These are phyloP conservation scores for Pythium apleroticum DNA, from an alignment of 352 stramenopile species.

Conservation along the genomic window DNA sequence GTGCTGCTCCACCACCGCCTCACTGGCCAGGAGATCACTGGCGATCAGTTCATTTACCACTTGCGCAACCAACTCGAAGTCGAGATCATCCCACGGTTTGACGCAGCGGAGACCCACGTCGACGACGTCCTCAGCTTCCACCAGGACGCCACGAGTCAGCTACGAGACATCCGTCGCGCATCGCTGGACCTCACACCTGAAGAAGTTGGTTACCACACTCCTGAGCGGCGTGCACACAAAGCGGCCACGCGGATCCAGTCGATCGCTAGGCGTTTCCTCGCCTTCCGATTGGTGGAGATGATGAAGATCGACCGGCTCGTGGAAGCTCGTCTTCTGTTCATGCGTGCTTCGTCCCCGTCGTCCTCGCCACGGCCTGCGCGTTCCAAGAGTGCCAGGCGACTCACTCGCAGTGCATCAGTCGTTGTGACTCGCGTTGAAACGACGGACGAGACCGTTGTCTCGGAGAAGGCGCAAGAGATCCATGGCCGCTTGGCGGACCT, in stretches of 20 bases:
- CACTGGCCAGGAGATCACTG: conserved; percentile 31
- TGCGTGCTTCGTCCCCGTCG: conserved; percentile 7
- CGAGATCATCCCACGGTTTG: conserved; percentile 39
- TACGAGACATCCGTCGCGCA: conserved; percentile 36
- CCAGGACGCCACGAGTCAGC: conserved; percentile 26
- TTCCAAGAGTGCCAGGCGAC: background rate
- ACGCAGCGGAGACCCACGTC: conserved; percentile 33
- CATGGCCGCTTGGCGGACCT: conserved; percentile 19
- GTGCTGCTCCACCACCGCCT: conserved; percentile 35
- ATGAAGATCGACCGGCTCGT: conserved; percentile 57
- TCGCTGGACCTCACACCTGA: conserved; percentile 28
- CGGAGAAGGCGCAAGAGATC: conserved; percentile 12
- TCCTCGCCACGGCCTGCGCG: background rate
- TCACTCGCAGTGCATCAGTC: conserved; percentile 19
- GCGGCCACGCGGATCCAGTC: conserved; percentile 45
- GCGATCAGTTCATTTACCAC: conserved; percentile 27
- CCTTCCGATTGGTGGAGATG: conserved; percentile 35
- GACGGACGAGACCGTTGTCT: conserved; percentile 10
- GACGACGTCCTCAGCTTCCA: conserved; percentile 40
- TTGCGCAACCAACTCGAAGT: conserved; percentile 36
- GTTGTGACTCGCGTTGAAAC: conserved; percentile 4
- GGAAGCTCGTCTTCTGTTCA: conserved; percentile 40
- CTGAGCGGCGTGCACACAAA: background rate
- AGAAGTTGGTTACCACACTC: background rate
- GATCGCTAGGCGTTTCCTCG: conserved; percentile 45